Base-by-base conservation (phyloP, 495 filamentous ascomycete species). In the Haplographium delicatum region DNA sequence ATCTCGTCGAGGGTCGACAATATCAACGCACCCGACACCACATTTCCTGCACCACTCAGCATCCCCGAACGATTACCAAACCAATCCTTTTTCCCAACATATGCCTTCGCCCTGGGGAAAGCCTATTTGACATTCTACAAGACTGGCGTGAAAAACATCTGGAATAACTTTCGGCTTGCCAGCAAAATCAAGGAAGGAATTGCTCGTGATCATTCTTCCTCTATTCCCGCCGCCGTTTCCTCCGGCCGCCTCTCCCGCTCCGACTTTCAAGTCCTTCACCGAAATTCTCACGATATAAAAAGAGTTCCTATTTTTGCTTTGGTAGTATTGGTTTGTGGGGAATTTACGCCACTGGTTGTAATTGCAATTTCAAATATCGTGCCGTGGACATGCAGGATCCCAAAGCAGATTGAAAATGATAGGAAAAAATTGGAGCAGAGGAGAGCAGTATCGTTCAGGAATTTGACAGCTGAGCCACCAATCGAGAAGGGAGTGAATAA, bases 61-160 rank as follows among this genome's bases (percentile, higher is more conserved):
- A 60, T 83, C n/a, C 78, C 82, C 1, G 45, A 35, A 11, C 72
- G 68, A 25, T 56, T 60, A 8, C 50, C 65, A 4, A 47, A 56
- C 25, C 60, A 70, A 27, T 66, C 62, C 23, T 58, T 62, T 24
- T 58, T 79, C 56, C 51, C 53, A 26, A 51, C 7, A 1, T 71
- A 84, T 67, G 60, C 71, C 31, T 66, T 75, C 59, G 38, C 52
- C 0, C 60, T 71, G 4, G 84, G 81, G 38, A 78, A 78, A 46
- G 71, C 78, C 18, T 86, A 86, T 66, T 59, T 81, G 5, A 65
- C 67, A 25, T 97, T 97, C 77, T 97, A 95, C 79, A 95, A 94
- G 64, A 77, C 79, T 20, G 91, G 91, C 11, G 64, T 95, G 22
- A 77, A 75, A 56, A 79, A 83, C 46, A 80, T 95, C 47, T 72